Base-by-base conservation (phyloP, 2,329 filamentous ascomycete genomes). In the Aspergillus nomiae region DNA sequence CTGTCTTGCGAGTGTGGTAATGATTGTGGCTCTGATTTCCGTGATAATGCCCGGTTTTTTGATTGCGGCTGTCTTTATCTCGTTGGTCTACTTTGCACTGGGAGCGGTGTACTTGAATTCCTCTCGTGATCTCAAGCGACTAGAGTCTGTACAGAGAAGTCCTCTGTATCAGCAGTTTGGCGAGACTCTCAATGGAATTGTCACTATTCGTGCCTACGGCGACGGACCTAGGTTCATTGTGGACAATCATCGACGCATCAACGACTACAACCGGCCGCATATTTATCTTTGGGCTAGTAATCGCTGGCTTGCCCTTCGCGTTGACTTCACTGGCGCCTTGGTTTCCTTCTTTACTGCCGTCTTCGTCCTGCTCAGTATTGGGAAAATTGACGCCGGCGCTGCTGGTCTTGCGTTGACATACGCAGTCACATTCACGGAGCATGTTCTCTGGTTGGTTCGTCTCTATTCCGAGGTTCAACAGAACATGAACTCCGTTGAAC, bases 401-500 rank as follows among this genome's bases (percentile, higher is more conserved):
- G 95, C 94, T 36, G 95, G 95, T 82, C 86, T 99, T 65, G 96
- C 95, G 6, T 83, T 99, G 72, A 97, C 92, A 57, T 99, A 99
- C 73, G 95, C 95, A 19, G 92, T 99, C 69, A 94, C 92, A 1
- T 99, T 99, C 73, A 96, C 94, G 0, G 95, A 99, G 77, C 98
- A 97, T 69, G 91, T 99, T 8, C 82, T 99, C 21, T 99, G 95
- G 95, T 89, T 98, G 60, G 94, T 99, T 34, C 90, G 95, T 54
- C 85, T 97, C 16, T 99, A 99, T 76, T 90, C 94, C 0, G 88
- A 92, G 74, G 97, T 98, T 73, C 95, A 99, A 80, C 95, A 99
- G 79, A 98, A 97, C 80, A 98, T 99, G 95, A 99, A 99, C 80
- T 94, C 94, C 3, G 94, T 98, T 56, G 95, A 99, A 80, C 92